Conservation (phyloP, 768 basidiomycete species). For the Panus rudis region DNA sequence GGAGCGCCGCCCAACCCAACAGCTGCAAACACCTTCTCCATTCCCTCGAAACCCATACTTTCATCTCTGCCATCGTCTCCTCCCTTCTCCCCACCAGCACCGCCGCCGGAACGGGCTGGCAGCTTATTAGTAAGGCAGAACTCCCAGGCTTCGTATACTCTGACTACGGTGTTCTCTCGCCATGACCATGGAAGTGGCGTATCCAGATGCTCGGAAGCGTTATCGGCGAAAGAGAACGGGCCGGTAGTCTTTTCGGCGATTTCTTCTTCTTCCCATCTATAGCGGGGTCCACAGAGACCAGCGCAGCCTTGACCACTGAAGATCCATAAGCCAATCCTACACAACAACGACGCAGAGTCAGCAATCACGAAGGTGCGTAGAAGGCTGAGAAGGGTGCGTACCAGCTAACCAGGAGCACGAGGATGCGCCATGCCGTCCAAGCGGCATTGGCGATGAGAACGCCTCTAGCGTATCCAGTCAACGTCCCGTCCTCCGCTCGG, state of each 20-base stretch:
- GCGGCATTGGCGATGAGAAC: conserved; percentile 73
- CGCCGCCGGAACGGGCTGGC: conserved; percentile 23
- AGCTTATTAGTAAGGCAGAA: conserved; percentile 56
- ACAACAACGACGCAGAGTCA: neutral
- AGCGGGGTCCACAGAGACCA: conserved; percentile 78
- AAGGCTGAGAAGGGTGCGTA: conserved; percentile 27
- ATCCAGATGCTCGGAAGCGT: conserved; percentile 28
- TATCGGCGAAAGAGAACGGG: conserved; percentile 44
- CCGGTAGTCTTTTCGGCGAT: conserved; percentile 36
- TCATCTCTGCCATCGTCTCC: conserved; percentile 8
- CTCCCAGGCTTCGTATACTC: conserved; percentile 76
- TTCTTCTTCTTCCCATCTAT: conserved; percentile 79
- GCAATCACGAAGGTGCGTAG: neutral
- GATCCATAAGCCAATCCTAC: conserved; percentile 73
- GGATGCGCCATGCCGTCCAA: conserved; percentile 71
- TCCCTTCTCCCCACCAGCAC: conserved; percentile 18
- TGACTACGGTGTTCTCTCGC: conserved; percentile 60
- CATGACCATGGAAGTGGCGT: conserved; percentile 71
- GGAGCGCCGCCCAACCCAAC: conserved; percentile 45
- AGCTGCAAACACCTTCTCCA: conserved; percentile 55
- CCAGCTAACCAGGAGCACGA: conserved; percentile 69
- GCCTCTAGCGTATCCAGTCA: conserved; percentile 74
- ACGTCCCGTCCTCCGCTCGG: conserved; percentile 47
- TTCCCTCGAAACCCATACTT: conserved; percentile 37
- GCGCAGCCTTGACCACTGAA: conserved; percentile 71